Conservation (phyloP, 768 basidiomycete genomes). For the Termitomyces sp. region DNA sequence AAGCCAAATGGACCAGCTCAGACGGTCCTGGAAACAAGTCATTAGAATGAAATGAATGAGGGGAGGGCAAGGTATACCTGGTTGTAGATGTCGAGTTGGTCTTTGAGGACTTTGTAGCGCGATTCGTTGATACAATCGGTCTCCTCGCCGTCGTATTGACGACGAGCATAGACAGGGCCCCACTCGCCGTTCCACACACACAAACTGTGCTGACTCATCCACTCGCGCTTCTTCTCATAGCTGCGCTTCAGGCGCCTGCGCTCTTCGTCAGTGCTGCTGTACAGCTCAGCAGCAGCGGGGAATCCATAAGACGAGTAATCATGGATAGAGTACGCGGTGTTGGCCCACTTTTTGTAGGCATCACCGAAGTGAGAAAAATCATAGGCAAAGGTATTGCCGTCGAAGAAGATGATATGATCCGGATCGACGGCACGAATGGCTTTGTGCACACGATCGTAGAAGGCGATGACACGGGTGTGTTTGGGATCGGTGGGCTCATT, state of each 20-base stretch:
- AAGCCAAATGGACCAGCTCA: conserved; percentile 84
- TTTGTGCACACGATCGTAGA: conserved; percentile 63
- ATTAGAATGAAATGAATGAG: background rate
- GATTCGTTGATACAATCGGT: conserved; percentile 62
- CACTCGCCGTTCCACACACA: conserved; percentile 82
- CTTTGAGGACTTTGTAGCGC: conserved; percentile 61
- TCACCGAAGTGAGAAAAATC: conserved; percentile 73
- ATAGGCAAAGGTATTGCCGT: conserved; percentile 79
- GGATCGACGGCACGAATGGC: conserved; percentile 69
- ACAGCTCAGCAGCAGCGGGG: conserved; percentile 50
- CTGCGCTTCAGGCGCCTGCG: conserved; percentile 42
- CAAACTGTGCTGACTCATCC: conserved; percentile 63
- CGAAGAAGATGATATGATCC: conserved; percentile 72
- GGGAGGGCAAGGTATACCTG: conserved; percentile 27
- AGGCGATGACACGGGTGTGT: conserved; percentile 56
- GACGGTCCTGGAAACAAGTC: conserved; percentile 39
- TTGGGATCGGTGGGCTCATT: conserved; percentile 78
- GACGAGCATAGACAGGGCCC: conserved; percentile 75
- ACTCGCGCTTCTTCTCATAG: conserved; percentile 70
- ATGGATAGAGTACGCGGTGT: conserved; percentile 74
- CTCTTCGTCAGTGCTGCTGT: conserved; percentile 49
- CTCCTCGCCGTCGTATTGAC: conserved; percentile 48
- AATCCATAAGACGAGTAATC: conserved; percentile 76
- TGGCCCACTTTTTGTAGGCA: conserved; percentile 55
- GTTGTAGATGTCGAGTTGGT: conserved; percentile 71